phyloP scores from a whole-genome alignment of 1,284 basidiomycete genomes.

The Apiotrichum siamense region DNA sequence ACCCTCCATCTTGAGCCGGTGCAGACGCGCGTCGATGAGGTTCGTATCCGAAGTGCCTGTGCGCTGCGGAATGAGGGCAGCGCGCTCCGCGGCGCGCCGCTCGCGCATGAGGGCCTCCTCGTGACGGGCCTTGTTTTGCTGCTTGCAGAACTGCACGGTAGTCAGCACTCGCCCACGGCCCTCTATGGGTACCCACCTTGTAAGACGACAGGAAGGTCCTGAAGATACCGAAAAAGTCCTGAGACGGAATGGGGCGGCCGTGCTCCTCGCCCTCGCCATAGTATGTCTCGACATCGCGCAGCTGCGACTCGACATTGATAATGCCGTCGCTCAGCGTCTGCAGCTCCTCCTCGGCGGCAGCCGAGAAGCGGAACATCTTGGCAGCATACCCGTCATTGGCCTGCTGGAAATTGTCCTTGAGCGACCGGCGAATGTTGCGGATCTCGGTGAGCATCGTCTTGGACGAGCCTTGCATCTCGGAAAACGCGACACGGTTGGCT shows the following conservation, averaged over 20 bases:
- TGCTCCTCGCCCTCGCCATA: conserved; percentile 84
- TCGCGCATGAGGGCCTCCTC: conserved; percentile 48
- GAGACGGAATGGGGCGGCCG: conserved; percentile 40
- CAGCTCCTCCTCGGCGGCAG: conserved; percentile 64
- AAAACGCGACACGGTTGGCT: conserved; percentile 63
- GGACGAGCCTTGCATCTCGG: conserved; percentile 39
- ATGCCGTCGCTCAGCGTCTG: conserved; percentile 79
- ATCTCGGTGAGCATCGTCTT: conserved; percentile 71
- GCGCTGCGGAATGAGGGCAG: conserved; percentile 41
- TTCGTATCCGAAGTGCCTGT: conserved; percentile 51
- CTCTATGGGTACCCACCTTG: conserved; percentile 57
- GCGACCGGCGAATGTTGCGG: conserved; percentile 66
- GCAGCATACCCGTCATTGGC: conserved; percentile 68
- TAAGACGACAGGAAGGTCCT: conserved; percentile 91
- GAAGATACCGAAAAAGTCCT: conserved; percentile 89
- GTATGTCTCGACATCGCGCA: conserved; percentile 74
- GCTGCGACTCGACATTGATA: conserved; percentile 70
- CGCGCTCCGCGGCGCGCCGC: conserved; percentile 33
- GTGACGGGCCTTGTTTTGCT: conserved; percentile 57
- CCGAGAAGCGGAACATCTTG: conserved; percentile 83
- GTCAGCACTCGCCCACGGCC: no score
- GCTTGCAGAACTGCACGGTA: conserved; percentile 66
- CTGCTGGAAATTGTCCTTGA: conserved; percentile 69
- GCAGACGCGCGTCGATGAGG: conserved; percentile 63
- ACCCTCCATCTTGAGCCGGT: conserved; percentile 65